Evolutionary conservation across 345 rosid genomes (phyloP), one percentile per base, ranked within the genome.

Genomic region (Eucalyptus cloeziana): DNA sequence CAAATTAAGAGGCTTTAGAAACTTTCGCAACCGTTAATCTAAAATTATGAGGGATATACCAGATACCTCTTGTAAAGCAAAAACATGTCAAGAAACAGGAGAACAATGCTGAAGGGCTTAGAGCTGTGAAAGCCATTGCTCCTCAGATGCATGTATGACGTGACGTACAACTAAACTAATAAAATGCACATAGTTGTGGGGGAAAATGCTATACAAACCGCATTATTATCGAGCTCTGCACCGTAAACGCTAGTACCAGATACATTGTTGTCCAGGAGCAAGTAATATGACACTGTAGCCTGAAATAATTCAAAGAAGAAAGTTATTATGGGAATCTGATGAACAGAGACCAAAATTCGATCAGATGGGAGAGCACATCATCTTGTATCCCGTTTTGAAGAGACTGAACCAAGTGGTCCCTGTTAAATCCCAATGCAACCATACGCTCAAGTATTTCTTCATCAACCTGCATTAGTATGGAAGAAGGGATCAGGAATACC

Each of bases 201-300:
- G 14, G 1, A 1, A 90, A 54, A 16, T 62, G 64, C 83, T 43
- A 90, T 90, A 88, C 94, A 8, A 88, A 97, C 99, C 96, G 91
- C 91, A 76, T 94, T 92, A 91, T 93, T 96, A 91, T 95, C 95
- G 91, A 94, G 94, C 93, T 96, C 96, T 85, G 97, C 96, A 92
- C 94, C 96, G 79, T 94, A 96, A 93, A 95, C 93, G 88, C 96
- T 96, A 91, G 95, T 96, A 89, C 96, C 96, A 56, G 96, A 95
- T 89, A 93, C 94, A 49, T 96, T 92, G 71, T 96, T 97, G 93
- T 97, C 99, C 93, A 97, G 88, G 86, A 96, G 92, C 90, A 98
- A 88, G 93, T 97, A 97, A 92, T 98, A 98, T 19, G 99, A 94
- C 86, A 98, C 98, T 90, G 99, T 98, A 87, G 93, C 99, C 99